Conservation (phyloP, 768 basidiomycete species). For the Lepiota venenata region DNA sequence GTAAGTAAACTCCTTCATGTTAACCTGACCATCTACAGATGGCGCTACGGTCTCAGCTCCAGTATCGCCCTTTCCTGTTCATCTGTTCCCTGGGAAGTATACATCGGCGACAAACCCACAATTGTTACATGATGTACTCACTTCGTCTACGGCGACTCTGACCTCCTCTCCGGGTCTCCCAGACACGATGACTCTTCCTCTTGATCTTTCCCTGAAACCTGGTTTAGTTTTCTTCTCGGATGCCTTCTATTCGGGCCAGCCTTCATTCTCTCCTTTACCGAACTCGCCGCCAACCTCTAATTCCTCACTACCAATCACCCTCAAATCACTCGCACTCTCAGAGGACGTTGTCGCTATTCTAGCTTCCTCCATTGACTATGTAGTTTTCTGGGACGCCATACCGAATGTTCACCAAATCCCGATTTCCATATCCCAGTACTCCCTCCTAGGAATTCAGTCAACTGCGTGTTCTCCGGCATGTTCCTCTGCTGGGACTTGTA, state of each 20-base stretch:
- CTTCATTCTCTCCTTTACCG: constrained; percentile 57
- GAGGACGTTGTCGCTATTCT: constrained; percentile 71
- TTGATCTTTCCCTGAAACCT: constrained; percentile 62
- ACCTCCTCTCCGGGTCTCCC: constrained; percentile 62
- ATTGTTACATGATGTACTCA: constrained; percentile 64
- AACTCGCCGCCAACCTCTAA: constrained; percentile 40
- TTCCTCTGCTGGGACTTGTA: constrained; percentile 58
- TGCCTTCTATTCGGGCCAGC: constrained; percentile 61
- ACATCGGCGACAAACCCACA: constrained; percentile 67
- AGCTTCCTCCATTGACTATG: constrained; percentile 49
- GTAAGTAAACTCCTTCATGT: constrained; percentile 16
- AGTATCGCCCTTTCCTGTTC: constrained; percentile 51
- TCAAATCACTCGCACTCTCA: constrained; percentile 61
- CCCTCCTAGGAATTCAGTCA: constrained; percentile 69
- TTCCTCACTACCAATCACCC: constrained; percentile 47
- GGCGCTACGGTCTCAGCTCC: constrained; percentile 62
- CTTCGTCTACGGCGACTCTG: constrained; percentile 57
- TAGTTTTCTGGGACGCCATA: constrained; percentile 80
- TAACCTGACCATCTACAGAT: constrained; percentile 38
- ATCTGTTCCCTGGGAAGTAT: constrained; percentile 77
- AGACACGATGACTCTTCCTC: constrained; percentile 53
- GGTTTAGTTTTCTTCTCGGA: constrained; percentile 65
- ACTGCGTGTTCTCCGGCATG: constrained; percentile 71
- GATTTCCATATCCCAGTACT: constrained; percentile 36
- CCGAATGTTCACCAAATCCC: constrained; percentile 71